Evolutionary conservation across 202 grass and related monocot species (phyloP), one percentile per base, ranked within the genome.

Genomic region (Musa balbisiana): DNA sequence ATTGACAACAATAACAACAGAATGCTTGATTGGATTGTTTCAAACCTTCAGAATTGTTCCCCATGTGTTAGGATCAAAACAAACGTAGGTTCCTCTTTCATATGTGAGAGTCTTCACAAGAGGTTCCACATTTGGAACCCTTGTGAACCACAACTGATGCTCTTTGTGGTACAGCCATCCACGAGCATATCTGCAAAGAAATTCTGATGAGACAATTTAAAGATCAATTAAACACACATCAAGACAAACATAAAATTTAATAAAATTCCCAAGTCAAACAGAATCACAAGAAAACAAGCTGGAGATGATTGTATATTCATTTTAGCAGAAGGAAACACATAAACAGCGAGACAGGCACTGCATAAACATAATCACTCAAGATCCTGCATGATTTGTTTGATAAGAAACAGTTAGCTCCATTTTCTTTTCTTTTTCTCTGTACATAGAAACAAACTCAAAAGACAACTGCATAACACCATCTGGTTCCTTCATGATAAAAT

Each of bases 131-230:
- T 88, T 87, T 21, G 90, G 82, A 77, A 79, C 53, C 81, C 88
- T 87, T 73, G 85, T 87, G 59, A 93, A 83, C 94, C 94, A 97
- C 54, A 90, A 69, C 77, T 87, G 78, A 53, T 85, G 83, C 13
- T 93, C 94, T 83, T 76, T 93, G 55, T 97, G 94, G 80, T 88
- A 97, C 80, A 93, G 84, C 94, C 94, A 97, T 67, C 94, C 94
- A 59, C 87, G 82, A 2, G 82, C 84, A 51, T 86, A 93, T 76
- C 94, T 97, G 81, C 78, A 14, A 72, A 77, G 25, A 11, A 1
- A 19, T 52, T 49, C 19, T 11, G 25, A 49, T 69, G 9, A 58
- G 64, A 55, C 21, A 67, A 1, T 67, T 78, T 49, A 24, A 69
- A 67, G 23, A 21, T n/a, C 12, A 22, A 26, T 73, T 16, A 27